A percentile compares a stretch with the other conserved stretches of the same genome.
Evolutionary conservation across 179 eudicot species (phyloP).

Genomic region (Corrigiola litoralis): DNA sequence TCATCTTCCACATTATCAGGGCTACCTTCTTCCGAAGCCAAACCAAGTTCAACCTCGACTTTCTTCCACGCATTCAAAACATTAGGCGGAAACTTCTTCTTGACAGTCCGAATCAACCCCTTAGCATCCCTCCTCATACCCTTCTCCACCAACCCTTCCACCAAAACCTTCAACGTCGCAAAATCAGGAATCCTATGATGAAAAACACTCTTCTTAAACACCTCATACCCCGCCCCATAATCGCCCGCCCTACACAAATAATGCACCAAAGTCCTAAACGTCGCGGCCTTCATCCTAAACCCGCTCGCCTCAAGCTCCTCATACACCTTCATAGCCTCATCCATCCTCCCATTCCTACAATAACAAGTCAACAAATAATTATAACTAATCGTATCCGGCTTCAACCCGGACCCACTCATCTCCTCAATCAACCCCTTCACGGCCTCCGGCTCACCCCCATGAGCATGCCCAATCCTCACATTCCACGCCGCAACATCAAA

Average conservation of each 20-base stretch:
- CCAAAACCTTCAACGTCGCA: constrained; percentile 55
- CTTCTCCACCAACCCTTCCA: constrained; percentile 53
- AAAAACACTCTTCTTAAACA: constrained; percentile 64
- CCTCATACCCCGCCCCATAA: constrained; percentile 51
- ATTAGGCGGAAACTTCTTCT: constrained; percentile 64
- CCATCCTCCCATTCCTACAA: constrained; percentile 56
- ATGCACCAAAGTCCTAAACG: constrained; percentile 61
- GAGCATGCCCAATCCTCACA: constrained; percentile 48
- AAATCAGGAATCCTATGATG: constrained; percentile 64
- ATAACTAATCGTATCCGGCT: constrained; percentile 63
- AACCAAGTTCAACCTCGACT: constrained; percentile 58
- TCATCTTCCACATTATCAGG: constrained; percentile 5
- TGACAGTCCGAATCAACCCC: constrained; percentile 53
- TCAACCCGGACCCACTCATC: constrained; percentile 46
- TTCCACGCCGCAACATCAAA: constrained; percentile 64
- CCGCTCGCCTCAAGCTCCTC: constrained; percentile 43
- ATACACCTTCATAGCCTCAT: constrained; percentile 60
- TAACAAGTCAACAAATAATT: constrained; percentile 68
- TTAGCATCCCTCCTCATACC: constrained; percentile 48
- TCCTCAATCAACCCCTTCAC: constrained; percentile 65
- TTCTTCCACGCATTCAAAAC: constrained; percentile 55
- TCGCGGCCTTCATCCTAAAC: constrained; percentile 54
- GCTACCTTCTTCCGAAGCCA: constrained; percentile 23
- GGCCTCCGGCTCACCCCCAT: constrained; percentile 43
- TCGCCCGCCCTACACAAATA: constrained; percentile 50